A percentile compares a stretch with the other conserved stretches of the same genome.
Conservation (phyloP, 495 filamentous ascomycete species). For the Aspergillus kassunensis region DNA sequence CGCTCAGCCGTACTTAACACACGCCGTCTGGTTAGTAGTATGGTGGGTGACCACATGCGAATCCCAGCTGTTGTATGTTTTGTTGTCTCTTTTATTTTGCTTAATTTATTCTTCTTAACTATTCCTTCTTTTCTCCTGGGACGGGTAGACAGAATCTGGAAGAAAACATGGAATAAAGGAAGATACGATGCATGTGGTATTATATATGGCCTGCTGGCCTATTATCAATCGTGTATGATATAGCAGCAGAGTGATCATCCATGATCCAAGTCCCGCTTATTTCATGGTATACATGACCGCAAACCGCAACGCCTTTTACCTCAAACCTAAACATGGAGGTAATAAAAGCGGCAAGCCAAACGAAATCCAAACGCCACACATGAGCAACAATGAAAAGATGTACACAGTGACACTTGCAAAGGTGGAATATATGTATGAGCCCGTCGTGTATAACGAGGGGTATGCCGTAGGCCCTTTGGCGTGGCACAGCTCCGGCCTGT, state of each 20-base stretch:
- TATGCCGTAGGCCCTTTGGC: too few relatives aligned
- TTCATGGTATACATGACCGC: conserved; percentile 19
- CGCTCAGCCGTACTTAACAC: too few relatives aligned
- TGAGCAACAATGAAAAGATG: not conserved
- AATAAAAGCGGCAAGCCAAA: conserved; percentile 1
- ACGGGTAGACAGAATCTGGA: too few relatives aligned
- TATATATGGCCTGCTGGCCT: conserved; percentile 16
- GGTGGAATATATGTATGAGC: not conserved
- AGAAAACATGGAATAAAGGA: too few relatives aligned
- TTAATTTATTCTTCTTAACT: too few relatives aligned
- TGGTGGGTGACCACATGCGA: too few relatives aligned
- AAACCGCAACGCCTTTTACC: conserved; percentile 7
- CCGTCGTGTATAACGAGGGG: not conserved
- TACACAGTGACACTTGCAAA: conserved; percentile 1
- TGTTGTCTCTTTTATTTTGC: too few relatives aligned
- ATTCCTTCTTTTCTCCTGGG: too few relatives aligned
- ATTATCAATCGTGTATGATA: conserved; percentile 23
- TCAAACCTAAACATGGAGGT: conserved; percentile 4
- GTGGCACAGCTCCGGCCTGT: too few relatives aligned
- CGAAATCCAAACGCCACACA: conserved; percentile 12
- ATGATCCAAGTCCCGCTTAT: conserved; percentile 27
- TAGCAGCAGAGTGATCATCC: conserved; percentile 15
- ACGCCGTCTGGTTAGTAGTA: too few relatives aligned
- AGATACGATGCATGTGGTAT: conserved; percentile 15
- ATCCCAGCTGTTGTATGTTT: too few relatives aligned